Percentiles rank a stretch among this genome's conserved stretches.
Evolutionary conservation across 352 stramenopile species (phyloP).

Genomic region (Achlya hypogyna): DNA sequence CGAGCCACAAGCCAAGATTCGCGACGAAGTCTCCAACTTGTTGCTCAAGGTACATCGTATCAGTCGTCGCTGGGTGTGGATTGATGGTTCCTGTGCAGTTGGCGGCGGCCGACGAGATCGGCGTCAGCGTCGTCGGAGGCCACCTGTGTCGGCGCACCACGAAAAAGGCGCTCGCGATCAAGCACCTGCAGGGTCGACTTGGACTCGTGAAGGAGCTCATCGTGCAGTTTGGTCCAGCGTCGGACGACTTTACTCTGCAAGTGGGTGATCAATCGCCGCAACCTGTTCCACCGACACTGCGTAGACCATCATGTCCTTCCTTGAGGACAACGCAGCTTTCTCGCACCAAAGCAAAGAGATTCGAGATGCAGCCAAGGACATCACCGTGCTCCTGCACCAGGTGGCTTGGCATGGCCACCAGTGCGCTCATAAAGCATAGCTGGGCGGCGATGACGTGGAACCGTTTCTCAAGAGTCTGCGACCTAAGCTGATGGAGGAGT

Average conservation of each 20-base stretch:
- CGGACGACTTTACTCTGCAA: conserved; percentile 22
- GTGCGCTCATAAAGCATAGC: conserved; percentile 2
- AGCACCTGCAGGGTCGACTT: conserved; percentile 55
- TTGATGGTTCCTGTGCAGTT: conserved; percentile 19
- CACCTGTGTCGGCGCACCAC: conserved; percentile 51
- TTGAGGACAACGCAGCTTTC: conserved; percentile 79
- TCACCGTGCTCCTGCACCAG: conserved; percentile 69
- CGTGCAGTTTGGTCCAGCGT: conserved; percentile 38
- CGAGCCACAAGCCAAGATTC: conserved; percentile 59
- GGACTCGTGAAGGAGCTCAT: conserved; percentile 53
- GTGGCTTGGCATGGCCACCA: conserved; percentile 20
- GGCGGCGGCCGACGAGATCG: conserved; percentile 52
- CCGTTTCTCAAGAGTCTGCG: conserved; percentile 68
- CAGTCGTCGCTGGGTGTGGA: neutral
- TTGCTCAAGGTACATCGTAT: conserved; percentile 22
- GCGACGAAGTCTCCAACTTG: conserved; percentile 46
- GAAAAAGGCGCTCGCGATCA: conserved; percentile 67
- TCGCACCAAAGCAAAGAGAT: conserved; percentile 83
- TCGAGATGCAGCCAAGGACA: conserved; percentile 78
- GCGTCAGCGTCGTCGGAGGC: conserved; percentile 45
- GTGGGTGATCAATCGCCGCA: conserved; percentile 20
- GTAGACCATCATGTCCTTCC: conserved; percentile 57
- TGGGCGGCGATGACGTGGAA: conserved; percentile 59
- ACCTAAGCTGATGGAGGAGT: conserved; percentile 88
- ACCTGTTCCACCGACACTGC: conserved; percentile 23